Evolutionary conservation across 2,329 filamentous ascomycete species (phyloP), one percentile per base, ranked within the genome.

Genomic region (Pezicula neosporulosa): DNA sequence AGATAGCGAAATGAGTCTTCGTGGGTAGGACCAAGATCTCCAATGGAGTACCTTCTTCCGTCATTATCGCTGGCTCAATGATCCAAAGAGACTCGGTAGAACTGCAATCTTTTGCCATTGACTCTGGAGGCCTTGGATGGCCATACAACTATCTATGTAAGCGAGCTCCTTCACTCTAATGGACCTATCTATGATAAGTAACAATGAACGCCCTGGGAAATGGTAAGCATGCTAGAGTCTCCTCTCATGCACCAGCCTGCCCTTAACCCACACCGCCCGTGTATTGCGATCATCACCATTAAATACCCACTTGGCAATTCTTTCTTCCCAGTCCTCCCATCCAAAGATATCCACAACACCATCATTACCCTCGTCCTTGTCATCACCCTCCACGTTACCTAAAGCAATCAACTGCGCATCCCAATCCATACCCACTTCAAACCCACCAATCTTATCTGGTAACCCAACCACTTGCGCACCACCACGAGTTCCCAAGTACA

Each of bases 271-370:
- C 5, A 99, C 94, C 60, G 79, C 84, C 61, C 78, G 79, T 3
- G 91, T 93, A 68, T 97, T 97, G 60, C 93, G 77, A 71, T 97
- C 94, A 73, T 97, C 92, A 0, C 94, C 94, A 58, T 83, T 88
- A 71, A 89, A 99, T 55, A 97, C 76, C 94, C 94, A 99, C 76
- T 99, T 99, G 48, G 90, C 89, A 10, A 97, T 72, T 63, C 77
- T 82, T 63, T 97, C 90, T 37, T 87, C 82, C 90, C 89, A 95
- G n/a, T 66, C 81, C 77, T 97, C 93, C 81, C 86, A 90, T 1
- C 91, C 92, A 74, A 97, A 99, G 0, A 97, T 69, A 69, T 97
- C 91, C 0, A 97, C 90, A 44, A 85, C 83, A 0, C 86, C 85
- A 1, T 72, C 71, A 3, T 77, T 33, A 13, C 30, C 73, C 1